Base-by-base conservation (phyloP, 306 rosid genomes). In the Acacia melanoxylon region DNA sequence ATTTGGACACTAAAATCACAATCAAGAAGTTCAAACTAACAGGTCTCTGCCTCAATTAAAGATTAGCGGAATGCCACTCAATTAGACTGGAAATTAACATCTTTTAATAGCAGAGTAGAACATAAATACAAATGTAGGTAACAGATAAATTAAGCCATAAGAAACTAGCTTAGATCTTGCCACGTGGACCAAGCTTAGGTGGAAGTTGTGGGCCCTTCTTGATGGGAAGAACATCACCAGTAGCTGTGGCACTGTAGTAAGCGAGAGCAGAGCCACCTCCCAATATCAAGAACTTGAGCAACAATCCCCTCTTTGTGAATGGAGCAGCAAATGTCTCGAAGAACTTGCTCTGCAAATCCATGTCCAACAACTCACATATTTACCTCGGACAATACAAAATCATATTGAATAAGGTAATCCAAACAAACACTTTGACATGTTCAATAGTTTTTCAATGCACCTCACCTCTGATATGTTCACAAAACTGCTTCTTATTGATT, bases 121-220 rank as follows among this genome's bases (percentile, higher is more conserved):
- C 86, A 82, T 84, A 89, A 81, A 83, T 91, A 91, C 93, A 88
- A 78, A 86, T 84, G 81, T 78, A 66, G 65, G 82, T 83, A 79
- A 44, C 77, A 80, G 78, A 83, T 40, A 78, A 29, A 78, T 66
- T 66, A 20, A 66, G 35, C 11, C 45, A 7, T 12, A 13, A 29
- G 44, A 29, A 74, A 73, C 59, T 27, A 59, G 85, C 29, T 93
- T 88, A 95, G 92, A 95, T 83, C 91, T 92, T 95, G 93, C 89
- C 99, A 78, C 99, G 98, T 0, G 99, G 99, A 20, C 99, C 99
- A 1, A 69, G 89, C 89, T 89, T 78, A 17, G 99, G 98, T 67
- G 99, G 99, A 41, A 91, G 99, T 87, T 93, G 98, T 73, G 99
- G 99, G 42, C 98, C 99, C 87, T 91, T 95, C 93, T 91, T 89